These are phyloP conservation scores for Saussurea involucrata DNA, from an alignment of 129 eudicot genomes.

Conservation along the genomic window DNA sequence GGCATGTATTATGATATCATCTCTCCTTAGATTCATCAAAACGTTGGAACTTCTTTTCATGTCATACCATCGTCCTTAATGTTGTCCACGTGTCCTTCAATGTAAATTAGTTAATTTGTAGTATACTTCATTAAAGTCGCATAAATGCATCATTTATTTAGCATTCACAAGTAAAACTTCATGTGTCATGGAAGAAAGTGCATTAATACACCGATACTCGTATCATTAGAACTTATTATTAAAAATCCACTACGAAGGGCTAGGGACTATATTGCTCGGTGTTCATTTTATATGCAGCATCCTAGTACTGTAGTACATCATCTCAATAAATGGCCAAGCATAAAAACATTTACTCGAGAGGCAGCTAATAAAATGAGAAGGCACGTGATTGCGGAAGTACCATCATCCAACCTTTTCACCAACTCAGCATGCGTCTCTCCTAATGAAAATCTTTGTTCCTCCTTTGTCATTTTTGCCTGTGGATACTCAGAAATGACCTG, in stretches of 20 bases:
- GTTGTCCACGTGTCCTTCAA: background rate
- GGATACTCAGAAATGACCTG: conserved; percentile 84
- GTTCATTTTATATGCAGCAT: background rate
- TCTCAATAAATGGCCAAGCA: too few relatives aligned
- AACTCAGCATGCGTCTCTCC: conserved; percentile 71
- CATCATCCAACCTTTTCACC: conserved; percentile 95
- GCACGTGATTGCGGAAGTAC: conserved; percentile 54
- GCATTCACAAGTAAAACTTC: background rate
- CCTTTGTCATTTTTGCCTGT: conserved; percentile 52
- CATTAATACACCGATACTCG: background rate
- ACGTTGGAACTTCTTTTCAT: background rate
- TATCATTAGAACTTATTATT: background rate
- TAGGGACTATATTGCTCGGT: background rate
- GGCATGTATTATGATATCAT: background rate
- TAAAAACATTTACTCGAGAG: background rate
- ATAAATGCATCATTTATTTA: background rate
- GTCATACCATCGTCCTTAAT: background rate
- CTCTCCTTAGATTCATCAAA: background rate
- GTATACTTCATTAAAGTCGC: background rate
- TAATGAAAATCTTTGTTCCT: conserved; percentile 56
- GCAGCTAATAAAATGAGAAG: conserved; percentile 8
- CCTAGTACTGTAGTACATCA: background rate
- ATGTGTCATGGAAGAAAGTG: background rate
- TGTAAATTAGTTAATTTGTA: background rate
- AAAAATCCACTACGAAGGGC: background rate